These are phyloP conservation scores for Synchytrium microbalum DNA, from an alignment of 371 early-diverging fungal species.

Conservation along the genomic window DNA sequence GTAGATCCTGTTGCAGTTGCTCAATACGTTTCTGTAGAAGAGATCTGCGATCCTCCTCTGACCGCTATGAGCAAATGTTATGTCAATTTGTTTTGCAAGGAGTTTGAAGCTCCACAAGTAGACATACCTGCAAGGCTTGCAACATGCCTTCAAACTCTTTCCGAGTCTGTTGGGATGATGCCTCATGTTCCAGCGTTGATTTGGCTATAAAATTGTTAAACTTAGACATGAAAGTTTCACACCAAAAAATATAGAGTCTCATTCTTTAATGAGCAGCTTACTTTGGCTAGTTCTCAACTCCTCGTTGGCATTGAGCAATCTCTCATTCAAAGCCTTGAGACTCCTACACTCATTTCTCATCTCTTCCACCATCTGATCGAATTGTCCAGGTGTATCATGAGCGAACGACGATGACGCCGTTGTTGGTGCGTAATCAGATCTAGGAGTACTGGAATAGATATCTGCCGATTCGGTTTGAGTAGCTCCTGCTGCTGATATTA, in stretches of 20 bases:
- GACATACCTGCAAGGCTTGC: slow-evolving; percentile 4
- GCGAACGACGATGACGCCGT: slow-evolving; percentile 1
- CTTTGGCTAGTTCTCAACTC: slow-evolving; percentile 10
- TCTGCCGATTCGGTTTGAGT: not conserved
- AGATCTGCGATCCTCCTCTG: slow-evolving; percentile 4
- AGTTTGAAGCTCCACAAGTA: no score
- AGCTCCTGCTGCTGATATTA: not conserved
- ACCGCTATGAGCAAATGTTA: slow-evolving; percentile 8
- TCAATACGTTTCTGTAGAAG: slow-evolving; percentile 8
- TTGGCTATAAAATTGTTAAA: no score
- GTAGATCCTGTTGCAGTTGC: slow-evolving; percentile 13
- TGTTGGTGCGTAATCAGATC: no score
- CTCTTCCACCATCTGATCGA: not conserved
- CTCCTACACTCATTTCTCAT: slow-evolving; percentile 18
- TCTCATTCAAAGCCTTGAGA: slow-evolving; percentile 19
- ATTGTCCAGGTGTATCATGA: not conserved
- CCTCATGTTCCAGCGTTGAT: not conserved
- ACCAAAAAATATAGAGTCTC: no score
- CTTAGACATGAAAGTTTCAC: no score
- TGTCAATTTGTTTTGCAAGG: no score
- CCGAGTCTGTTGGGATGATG: not conserved
- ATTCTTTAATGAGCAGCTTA: no score
- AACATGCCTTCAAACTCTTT: not conserved
- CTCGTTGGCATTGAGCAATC: slow-evolving; percentile 9
- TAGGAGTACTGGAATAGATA: no score